Conservation (phyloP, 805 yeast species). For the Candida awuae region DNA sequence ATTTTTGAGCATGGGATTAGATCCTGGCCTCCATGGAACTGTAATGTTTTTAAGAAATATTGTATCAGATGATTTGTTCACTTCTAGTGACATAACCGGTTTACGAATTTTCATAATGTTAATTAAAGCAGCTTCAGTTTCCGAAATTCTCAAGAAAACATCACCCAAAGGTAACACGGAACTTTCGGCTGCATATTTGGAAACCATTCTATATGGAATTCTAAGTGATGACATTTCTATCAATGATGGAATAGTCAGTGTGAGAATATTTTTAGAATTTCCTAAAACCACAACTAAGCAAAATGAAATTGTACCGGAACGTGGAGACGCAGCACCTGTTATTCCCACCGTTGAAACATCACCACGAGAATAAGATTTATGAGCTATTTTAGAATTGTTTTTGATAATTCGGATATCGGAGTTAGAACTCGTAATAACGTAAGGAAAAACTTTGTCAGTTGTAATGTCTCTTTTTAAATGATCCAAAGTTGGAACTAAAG, state of each 20-base stretch:
- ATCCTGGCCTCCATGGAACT: slow-evolving; percentile 72
- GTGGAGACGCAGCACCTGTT: slow-evolving; percentile 29
- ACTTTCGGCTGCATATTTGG: slow-evolving; percentile 35
- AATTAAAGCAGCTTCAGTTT: slow-evolving; percentile 46
- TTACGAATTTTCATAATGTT: slow-evolving; percentile 40
- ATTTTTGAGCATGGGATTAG: slow-evolving; percentile 83
- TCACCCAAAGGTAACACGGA: slow-evolving; percentile 41
- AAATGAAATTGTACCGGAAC: slow-evolving; percentile 20
- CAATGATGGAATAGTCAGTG: slow-evolving; percentile 52
- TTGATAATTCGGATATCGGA: slow-evolving; percentile 57
- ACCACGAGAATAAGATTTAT: slow-evolving; percentile 51
- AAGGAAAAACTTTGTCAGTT: slow-evolving; percentile 46
- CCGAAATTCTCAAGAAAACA: slow-evolving; percentile 46
- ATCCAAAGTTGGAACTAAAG: slow-evolving; percentile 56
- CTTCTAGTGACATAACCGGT: slow-evolving; percentile 23
- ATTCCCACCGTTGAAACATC: slow-evolving; percentile 43
- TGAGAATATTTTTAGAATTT: slow-evolving; percentile 20
- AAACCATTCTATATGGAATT: slow-evolving; percentile 36
- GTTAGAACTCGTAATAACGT: slow-evolving; percentile 45
- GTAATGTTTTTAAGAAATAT: slow-evolving; percentile 62
- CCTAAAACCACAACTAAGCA: slow-evolving; percentile 26
- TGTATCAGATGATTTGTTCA: slow-evolving; percentile 36
- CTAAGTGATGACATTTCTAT: slow-evolving; percentile 46
- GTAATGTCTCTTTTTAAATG: slow-evolving; percentile 39
- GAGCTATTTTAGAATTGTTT: slow-evolving; percentile 55